Base-by-base conservation (phyloP, 2,329 filamentous ascomycete genomes). In the Stagonosporopsis tanaceti region DNA sequence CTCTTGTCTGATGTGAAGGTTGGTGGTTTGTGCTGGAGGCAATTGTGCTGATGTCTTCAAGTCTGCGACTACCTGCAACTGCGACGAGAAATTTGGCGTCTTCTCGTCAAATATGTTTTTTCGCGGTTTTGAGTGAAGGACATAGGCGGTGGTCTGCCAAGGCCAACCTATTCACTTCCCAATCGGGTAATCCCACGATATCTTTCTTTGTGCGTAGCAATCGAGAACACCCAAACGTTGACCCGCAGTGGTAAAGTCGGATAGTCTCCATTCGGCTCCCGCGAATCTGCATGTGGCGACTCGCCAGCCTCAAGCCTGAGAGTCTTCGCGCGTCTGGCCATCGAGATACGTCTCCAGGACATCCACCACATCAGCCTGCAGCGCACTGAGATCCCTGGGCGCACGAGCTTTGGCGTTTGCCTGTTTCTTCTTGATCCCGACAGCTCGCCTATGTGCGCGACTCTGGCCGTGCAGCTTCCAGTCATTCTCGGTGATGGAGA, bases 391-490 rank as follows among this genome's bases (percentile, higher is more conserved):
- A 15, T 52, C 28, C 22, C 54, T 62, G 4, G 50, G 22, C 3
- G 28, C 11, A 8, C 17, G 24, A 8, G 55, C 46, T 12, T 42
- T 45, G 9, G 50, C 57, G 7, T 67, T 66, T 11, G 69, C 63
- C 25, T 59, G 50, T 41, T 74, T 74, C 61, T 73, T 74, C 50
- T 65, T 67, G 6, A 50, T 48, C 0, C 67, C 68, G 6, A 72
- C 67, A n/a, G 69, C 70, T 54, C 76, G 74, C 42, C 76, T 75
- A 65, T 92, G 87, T 3, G 77, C 74, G 35, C 82, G 78, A 54
- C 86, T 85, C 48, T 79, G 79, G 11, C 85, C 68, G 71, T 89
- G 87, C 34, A 80, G 70, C 20, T 77, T 71, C 85, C 86, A 89
- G 59, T 88, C 83, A 27, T 82, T 80, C 56, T 84, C 80, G 0